Conservation (phyloP, 495 filamentous ascomycete species). For the Cenococcum geophilum region DNA sequence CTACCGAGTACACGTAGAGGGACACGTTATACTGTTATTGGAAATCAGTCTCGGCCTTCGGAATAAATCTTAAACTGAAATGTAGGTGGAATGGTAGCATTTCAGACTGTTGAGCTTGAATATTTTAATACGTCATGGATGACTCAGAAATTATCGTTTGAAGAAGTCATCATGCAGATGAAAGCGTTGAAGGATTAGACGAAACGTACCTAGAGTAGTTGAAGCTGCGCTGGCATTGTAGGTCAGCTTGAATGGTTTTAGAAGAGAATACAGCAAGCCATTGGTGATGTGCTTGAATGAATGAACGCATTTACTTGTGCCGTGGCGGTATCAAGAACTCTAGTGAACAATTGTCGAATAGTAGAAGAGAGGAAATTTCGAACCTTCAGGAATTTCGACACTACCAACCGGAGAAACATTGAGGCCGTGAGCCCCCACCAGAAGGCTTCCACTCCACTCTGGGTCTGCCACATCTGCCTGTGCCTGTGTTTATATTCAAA, state of each 20-base stretch:
- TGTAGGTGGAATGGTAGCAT: background rate
- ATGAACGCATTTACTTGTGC: too few relatives aligned
- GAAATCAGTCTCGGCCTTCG: background rate
- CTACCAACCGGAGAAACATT: background rate
- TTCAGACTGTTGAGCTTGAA: constrained; percentile 54
- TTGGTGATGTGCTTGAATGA: too few relatives aligned
- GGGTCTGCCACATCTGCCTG: constrained; percentile 9
- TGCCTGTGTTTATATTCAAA: constrained; percentile 6
- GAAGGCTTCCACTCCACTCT: constrained; percentile 3
- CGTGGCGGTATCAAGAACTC: background rate
- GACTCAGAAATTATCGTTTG: constrained; percentile 45
- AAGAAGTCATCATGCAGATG: constrained; percentile 38
- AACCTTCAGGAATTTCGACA: background rate
- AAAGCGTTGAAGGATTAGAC: background rate
- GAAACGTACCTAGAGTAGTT: background rate
- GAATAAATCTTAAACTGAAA: background rate
- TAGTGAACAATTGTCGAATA: background rate
- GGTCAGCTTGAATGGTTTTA: too few relatives aligned
- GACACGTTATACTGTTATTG: too few relatives aligned
- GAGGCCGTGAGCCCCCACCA: constrained; percentile 1
- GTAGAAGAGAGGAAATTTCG: background rate
- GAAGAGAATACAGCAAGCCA: too few relatives aligned
- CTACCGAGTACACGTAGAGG: too few relatives aligned
- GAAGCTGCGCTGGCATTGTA: too few relatives aligned
- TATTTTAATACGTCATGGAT: constrained; percentile 38